Evolutionary conservation across 2,329 filamentous ascomycete species (phyloP).

Genomic region (Pestalotiopsis sp.): DNA sequence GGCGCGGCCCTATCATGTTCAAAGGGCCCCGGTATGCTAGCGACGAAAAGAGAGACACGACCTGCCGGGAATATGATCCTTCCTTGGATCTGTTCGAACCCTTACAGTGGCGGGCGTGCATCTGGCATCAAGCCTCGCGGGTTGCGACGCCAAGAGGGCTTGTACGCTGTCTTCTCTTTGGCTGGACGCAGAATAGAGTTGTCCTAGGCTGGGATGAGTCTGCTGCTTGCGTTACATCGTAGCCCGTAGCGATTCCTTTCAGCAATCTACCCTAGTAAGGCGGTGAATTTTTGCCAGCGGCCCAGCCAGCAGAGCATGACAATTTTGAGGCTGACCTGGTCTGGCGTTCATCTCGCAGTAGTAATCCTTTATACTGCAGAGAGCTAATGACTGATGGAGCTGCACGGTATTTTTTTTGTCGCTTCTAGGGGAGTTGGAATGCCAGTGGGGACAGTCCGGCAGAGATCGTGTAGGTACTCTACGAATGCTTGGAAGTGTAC

Average conservation of each 20-base stretch:
- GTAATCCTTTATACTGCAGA: neutral
- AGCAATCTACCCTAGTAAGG: neutral
- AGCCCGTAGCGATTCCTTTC: neutral
- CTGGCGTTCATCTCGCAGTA: constrained; percentile 4
- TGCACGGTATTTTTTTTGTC: too few species aligned
- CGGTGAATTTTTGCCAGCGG: neutral
- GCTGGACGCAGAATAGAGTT: constrained; percentile 1
- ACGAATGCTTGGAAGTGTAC: neutral
- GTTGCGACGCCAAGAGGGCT: neutral
- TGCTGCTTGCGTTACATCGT: neutral
- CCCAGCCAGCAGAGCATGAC: neutral
- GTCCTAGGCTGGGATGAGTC: neutral
- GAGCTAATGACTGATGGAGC: neutral
- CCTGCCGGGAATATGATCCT: neutral
- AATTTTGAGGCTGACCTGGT: neutral
- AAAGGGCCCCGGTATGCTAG: neutral
- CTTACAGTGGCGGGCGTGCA: neutral
- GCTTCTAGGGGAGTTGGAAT: too few species aligned
- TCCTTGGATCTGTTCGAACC: neutral
- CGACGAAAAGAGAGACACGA: neutral
- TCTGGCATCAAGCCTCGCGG: neutral
- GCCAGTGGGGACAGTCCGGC: too few species aligned
- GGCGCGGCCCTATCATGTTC: neutral
- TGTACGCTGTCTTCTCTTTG: constrained; percentile 1
- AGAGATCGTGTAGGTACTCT: neutral